Evolutionary conservation across 2,329 filamentous ascomycete genomes (phyloP).

Genomic region (Davidsoniella neocaledoniae): DNA sequence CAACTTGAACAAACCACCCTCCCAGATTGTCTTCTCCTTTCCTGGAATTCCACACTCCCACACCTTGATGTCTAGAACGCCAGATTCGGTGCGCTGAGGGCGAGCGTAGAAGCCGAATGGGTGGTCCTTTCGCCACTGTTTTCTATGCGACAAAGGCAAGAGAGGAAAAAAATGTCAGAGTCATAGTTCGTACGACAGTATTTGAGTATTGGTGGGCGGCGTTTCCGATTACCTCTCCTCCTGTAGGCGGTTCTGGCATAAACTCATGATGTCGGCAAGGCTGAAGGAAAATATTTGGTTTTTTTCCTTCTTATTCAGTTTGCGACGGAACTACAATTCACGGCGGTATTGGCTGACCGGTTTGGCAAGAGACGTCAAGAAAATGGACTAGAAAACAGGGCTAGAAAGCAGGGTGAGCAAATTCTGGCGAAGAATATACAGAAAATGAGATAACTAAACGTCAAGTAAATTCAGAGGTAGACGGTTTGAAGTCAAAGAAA

Average conservation of each 20-base stretch:
- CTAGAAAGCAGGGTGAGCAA: too few relatives aligned
- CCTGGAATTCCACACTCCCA: constrained; percentile 97
- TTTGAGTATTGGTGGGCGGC: too few relatives aligned
- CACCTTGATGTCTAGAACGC: constrained; percentile 76
- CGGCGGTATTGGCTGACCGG: too few relatives aligned
- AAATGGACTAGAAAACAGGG: too few relatives aligned
- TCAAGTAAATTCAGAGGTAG: too few relatives aligned
- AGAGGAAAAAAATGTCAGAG: constrained; percentile 2
- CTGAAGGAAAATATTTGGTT: too few relatives aligned
- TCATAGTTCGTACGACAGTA: background rate
- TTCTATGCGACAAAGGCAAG: constrained; percentile 35
- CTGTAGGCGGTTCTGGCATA: constrained; percentile 74
- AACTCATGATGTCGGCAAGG: constrained; percentile 15
- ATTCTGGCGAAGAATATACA: too few relatives aligned
- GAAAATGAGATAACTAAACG: too few relatives aligned
- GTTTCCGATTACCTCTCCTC: constrained; percentile 54
- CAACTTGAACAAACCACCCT: constrained; percentile 92
- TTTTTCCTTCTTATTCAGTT: too few relatives aligned
- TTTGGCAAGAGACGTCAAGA: too few relatives aligned
- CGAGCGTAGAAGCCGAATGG: constrained; percentile 96
- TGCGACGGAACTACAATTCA: too few relatives aligned
- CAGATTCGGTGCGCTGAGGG: constrained; percentile 58
- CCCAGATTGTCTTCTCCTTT: constrained; percentile 94
- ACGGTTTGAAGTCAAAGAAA: too few relatives aligned
- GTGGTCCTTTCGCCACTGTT: constrained; percentile 93